Evolutionary conservation across 2,329 filamentous ascomycete species (phyloP), one percentile per base, ranked within the genome.

Genomic region (Amauroascus niger): DNA sequence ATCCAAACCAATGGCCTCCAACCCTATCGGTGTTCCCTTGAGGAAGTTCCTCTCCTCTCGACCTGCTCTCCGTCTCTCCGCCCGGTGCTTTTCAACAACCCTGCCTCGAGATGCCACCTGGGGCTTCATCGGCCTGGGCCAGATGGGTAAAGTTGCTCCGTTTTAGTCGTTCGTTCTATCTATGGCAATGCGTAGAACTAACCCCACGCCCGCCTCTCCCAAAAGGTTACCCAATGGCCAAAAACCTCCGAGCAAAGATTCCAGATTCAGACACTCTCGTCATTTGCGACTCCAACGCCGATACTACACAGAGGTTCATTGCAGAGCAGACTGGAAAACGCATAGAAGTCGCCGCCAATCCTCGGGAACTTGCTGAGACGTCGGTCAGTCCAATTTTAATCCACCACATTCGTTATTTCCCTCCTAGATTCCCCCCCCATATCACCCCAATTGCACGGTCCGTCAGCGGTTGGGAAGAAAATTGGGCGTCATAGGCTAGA

Each of bases 181-280:
- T 14, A 1, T 14, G 26, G 9, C 22, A 20, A 16, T 22, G n/a
- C n/a, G 8, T n/a, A 22, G 14, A 8, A 46, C 33, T 49, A 48
- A 37, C 30, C 30, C 26, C 26, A 18, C 47, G 9, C 44, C 26
- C 26, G 35, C 11, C n/a, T 9, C 33, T n/a, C n/a, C n/a, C n/a
- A n/a, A 35, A 57, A 85, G 83, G 84, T 46, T 87, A 82, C 60
- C 79, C 82, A 46, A 88, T 88, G 84, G 84, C 84, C 33, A 79
- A 76, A 66, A 88, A 87, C 62, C 73, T 88, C 4, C 77, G 83
- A 61, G 74, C 79, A 35, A 87, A 86, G 65, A 76, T 86, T 28
- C 79, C 82, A 2, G 69, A 74, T 20, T 73, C 76, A 8, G 84
- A 88, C 65, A 80, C 74, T 0, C 67, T 88, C 46, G 73, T 81